phyloP scores from a whole-genome alignment of 352 stramenopile species.

The Phytophthora agathidicida region DNA sequence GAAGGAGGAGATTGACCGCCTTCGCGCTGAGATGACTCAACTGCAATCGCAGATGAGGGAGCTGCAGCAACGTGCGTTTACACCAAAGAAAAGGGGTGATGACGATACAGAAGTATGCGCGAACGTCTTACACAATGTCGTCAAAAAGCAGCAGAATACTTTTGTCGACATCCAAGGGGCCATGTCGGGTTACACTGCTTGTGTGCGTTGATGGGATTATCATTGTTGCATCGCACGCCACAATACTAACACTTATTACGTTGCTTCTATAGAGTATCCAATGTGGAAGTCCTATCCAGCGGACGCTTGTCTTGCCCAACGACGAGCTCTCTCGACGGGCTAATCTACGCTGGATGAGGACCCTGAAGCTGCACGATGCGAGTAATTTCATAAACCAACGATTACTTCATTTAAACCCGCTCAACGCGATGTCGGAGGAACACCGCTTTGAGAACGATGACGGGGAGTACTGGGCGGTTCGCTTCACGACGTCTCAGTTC shows the following conservation, averaged over 20 bases:
- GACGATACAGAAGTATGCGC: slow-evolving; percentile 3
- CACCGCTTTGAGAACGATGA: slow-evolving; percentile 22
- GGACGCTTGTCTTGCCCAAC: slow-evolving; percentile 13
- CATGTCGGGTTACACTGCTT: slow-evolving; percentile 23
- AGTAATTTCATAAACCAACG: slow-evolving; percentile 13
- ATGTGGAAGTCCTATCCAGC: slow-evolving; percentile 31
- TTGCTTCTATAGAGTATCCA: slow-evolving; percentile 16
- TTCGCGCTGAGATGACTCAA: slow-evolving; percentile 15
- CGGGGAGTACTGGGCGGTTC: slow-evolving; percentile 20
- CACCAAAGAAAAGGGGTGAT: not conserved
- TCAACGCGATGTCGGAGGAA: slow-evolving; percentile 25
- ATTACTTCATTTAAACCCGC: slow-evolving; percentile 14
- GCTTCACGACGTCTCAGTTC: slow-evolving; percentile 22
- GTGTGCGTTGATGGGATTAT: slow-evolving; percentile 10
- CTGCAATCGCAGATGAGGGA: slow-evolving; percentile 22
- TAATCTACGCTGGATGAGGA: slow-evolving; percentile 12
- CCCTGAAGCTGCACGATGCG: slow-evolving; percentile 21
- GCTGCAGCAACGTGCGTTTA: slow-evolving; percentile 24
- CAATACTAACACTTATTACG: not conserved
- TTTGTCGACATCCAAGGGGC: slow-evolving; percentile 28
- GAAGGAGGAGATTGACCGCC: slow-evolving; percentile 30
- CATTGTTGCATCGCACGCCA: too few species aligned
- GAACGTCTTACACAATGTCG: slow-evolving; percentile 23
- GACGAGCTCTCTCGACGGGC: slow-evolving; percentile 19
- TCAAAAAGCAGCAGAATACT: slow-evolving; percentile 22